Conservation (phyloP, 345 rosid species). For the Ricinus communis region DNA sequence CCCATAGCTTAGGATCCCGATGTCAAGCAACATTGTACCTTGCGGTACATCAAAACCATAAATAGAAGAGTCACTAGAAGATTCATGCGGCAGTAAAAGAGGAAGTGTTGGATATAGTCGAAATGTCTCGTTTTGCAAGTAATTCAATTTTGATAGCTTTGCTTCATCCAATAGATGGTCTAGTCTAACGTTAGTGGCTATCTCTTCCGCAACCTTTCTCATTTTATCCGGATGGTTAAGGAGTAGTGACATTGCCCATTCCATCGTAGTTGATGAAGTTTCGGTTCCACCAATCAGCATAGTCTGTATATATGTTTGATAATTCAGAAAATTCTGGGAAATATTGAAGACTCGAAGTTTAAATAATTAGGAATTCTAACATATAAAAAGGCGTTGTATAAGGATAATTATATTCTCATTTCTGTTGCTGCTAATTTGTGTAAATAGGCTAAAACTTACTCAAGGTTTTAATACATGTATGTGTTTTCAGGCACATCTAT, state of each 20-base stretch:
- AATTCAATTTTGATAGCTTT: slow-evolving; percentile 21
- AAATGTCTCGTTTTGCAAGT: slow-evolving; percentile 25
- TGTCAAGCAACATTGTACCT: slow-evolving; percentile 26
- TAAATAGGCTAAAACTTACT: too few species aligned
- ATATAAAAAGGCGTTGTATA: too few species aligned
- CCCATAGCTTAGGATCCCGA: slow-evolving; percentile 39
- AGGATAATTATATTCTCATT: too few species aligned
- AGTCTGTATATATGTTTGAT: slow-evolving; percentile 1
- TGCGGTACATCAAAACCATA: slow-evolving; percentile 28
- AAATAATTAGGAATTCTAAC: too few species aligned
- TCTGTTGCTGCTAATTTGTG: too few species aligned
- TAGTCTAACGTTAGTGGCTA: slow-evolving; percentile 18
- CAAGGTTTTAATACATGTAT: too few species aligned
- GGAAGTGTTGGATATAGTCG: slow-evolving; percentile 30
- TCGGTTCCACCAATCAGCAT: slow-evolving; percentile 32
- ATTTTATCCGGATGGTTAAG: slow-evolving; percentile 33
- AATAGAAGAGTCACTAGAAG: slow-evolving; percentile 21
- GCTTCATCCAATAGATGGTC: slow-evolving; percentile 27
- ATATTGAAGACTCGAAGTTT: too few species aligned
- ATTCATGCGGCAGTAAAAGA: slow-evolving; percentile 31
- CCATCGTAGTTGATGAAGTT: slow-evolving; percentile 32
- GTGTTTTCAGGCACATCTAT: too few species aligned
- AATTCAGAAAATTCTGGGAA: too few species aligned
- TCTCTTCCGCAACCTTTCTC: slow-evolving; percentile 22
- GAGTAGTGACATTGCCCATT: slow-evolving; percentile 42